These are phyloP conservation scores for Ophiostoma montium DNA, from an alignment of 2,329 filamentous ascomycete genomes.

Conservation along the genomic window DNA sequence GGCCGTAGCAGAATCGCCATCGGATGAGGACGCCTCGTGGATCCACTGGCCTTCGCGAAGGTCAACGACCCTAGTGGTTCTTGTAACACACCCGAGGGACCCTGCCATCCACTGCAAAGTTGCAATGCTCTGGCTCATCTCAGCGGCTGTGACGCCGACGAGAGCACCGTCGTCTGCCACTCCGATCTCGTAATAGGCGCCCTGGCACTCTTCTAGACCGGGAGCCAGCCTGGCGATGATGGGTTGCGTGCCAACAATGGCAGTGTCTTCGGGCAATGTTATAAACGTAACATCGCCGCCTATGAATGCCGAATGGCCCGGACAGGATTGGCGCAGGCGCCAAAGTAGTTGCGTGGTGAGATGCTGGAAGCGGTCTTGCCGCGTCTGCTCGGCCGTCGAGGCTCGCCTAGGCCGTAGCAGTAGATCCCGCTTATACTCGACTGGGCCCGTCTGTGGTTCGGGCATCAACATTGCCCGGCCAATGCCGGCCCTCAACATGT, in stretches of 20 bases:
- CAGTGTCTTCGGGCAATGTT: slow-evolving; percentile 45
- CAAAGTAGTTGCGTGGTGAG: slow-evolving; percentile 90
- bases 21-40: slow-evolving; percentile 25
- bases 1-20: neutral
- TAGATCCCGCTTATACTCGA: slow-evolving; percentile 92
- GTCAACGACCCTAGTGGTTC: too few species aligned
- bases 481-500: slow-evolving; percentile 36
- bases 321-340: slow-evolving; percentile 88
- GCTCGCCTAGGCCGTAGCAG: slow-evolving; percentile 64
- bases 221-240: slow-evolving; percentile 48
- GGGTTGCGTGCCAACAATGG: slow-evolving; percentile 30
- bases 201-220: slow-evolving; percentile 82
- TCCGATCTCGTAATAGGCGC: slow-evolving; percentile 90
- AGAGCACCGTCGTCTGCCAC: slow-evolving; percentile 90
- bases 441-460: slow-evolving; percentile 86
- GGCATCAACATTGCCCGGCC: slow-evolving; percentile 66
- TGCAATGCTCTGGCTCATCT: slow-evolving; percentile 78
- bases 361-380: slow-evolving; percentile 76
- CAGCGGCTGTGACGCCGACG: slow-evolving; percentile 74
- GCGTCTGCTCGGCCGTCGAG: slow-evolving; percentile 39
- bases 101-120: slow-evolving; percentile 85
- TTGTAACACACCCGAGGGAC: slow-evolving; percentile 73
- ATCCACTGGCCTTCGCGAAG: slow-evolving; percentile 73
- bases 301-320: slow-evolving; percentile 70
- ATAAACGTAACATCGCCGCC: slow-evolving; percentile 58